These are phyloP conservation scores for Pelargonium myrrhifolium DNA, from an alignment of 441 rosid species.

Conservation along the genomic window DNA sequence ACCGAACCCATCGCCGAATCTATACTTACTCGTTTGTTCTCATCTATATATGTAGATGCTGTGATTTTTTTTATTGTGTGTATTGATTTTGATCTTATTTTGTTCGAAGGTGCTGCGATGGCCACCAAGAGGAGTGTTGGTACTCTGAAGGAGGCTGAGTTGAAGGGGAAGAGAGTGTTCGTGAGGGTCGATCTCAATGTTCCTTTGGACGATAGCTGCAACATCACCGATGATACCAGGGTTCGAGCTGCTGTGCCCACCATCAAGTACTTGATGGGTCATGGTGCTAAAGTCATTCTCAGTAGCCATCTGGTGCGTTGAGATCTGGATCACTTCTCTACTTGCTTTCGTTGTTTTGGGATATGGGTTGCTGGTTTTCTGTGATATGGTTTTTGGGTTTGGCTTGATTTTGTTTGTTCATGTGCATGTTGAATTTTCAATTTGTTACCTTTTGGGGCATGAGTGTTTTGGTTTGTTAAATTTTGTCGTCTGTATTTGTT, in stretches of 20 bases:
- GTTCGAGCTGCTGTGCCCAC: constrained; percentile 27
- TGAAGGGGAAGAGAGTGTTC: constrained; percentile 23
- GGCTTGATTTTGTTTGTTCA: background rate
- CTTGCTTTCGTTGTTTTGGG: background rate
- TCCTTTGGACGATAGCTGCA: constrained; percentile 20
- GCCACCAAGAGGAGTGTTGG: constrained; percentile 1
- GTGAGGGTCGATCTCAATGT: constrained; percentile 27
- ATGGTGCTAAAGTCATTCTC: constrained; percentile 2
- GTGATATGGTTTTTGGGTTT: background rate
- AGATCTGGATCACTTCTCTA: background rate
- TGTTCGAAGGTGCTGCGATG: background rate
- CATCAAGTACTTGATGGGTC: constrained; percentile 20
- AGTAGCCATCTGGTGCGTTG: background rate
- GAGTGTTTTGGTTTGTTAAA: background rate
- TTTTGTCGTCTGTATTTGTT: background rate
- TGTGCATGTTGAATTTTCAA: background rate
- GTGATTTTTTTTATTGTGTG: background rate
- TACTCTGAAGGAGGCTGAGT: background rate
- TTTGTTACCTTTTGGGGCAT: background rate
- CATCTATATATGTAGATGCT: background rate
- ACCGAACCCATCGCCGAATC: background rate
- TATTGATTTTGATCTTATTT: background rate
- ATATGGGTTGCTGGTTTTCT: background rate
- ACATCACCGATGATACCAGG: constrained; percentile 26
- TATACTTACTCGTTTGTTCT: background rate